Evolutionary conservation across 305 asterid genomes (phyloP), one percentile per base, ranked within the genome.

Genomic region (Fraxinus latifolia): DNA sequence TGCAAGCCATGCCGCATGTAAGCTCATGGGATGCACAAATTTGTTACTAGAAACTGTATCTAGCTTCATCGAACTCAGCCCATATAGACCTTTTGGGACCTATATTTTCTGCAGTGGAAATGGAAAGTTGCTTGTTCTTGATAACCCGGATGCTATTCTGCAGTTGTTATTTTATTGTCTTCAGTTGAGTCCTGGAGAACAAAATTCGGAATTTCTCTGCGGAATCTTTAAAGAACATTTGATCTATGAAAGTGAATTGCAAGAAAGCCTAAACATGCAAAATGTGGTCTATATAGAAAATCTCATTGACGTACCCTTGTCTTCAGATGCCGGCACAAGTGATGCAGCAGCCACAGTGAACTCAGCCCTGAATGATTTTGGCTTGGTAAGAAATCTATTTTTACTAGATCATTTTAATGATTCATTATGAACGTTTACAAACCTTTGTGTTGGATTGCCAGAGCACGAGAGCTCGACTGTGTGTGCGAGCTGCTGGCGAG

Each of bases 401-500:
- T 53, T 53, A 4, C 23, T 53, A 53, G 3, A n/a, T 0, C 23
- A 15, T 15, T 3, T 76, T 17, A 76, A 9, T 34, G 71, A 53
- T 74, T 7, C 15, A 5, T 12, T 77, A 14, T 73, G 53, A 68
- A 47, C 14, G 3, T 72, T 34, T 12, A 55, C 14, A 6, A 60
- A 9, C 21, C 17, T 27, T 31, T 12, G 5, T 44, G 7, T 76
- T 68, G 47, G 33, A 86, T 77, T 87, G 68, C 72, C 90, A 95
- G 98, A 88, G 91, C 55, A 87, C 94, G 17, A 86, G 89, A 84
- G 97, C 97, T 33, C 84, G 97, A 53, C 39, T 95, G 85, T 93
- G 98, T 80, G 92, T 95, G 58, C 96, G 97, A n/a, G 98, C 98
- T 3, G 97, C 97, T 0, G 95, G 97, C 21, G 95, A 91, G 78